Conservation (phyloP, 768 basidiomycete species). For the Thelephora ganbajun region DNA sequence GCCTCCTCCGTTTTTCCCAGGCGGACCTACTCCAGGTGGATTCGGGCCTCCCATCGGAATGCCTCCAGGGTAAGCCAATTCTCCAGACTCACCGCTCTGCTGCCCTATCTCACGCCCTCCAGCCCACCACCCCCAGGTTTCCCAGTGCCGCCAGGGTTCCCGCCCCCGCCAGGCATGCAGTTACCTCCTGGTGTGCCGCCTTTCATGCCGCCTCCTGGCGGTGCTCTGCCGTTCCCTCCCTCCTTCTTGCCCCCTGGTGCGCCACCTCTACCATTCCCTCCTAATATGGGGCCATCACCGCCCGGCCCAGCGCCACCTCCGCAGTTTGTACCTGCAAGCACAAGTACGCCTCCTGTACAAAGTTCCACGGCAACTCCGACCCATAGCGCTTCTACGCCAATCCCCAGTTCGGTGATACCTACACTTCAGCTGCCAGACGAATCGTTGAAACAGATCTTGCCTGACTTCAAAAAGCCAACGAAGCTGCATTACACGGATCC, state of each 20-base stretch:
- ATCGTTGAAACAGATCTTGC: conserved; percentile 47
- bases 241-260: conserved; percentile 21
- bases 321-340: conserved; percentile 15
- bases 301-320: no score
- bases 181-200: conserved; percentile 22
- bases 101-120: conserved; percentile 30
- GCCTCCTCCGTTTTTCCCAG: conserved; percentile 20
- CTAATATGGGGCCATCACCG: no score
- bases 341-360: conserved; percentile 13
- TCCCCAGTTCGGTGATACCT: conserved; percentile 10
- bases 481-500: conserved; percentile 61
- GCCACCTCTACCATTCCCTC: no score
- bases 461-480: conserved; percentile 64
- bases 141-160: conserved; percentile 23
- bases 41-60: conserved; percentile 27
- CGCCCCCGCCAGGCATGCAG: conserved; percentile 13
- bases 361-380: conserved; percentile 14
- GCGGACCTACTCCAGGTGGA: conserved; percentile 20
- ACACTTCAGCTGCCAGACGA: conserved; percentile 39
- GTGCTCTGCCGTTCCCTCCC: conserved; percentile 21
- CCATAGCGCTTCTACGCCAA: conserved; percentile 13
- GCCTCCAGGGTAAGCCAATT: conserved; percentile 39
- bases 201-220: conserved; percentile 23
- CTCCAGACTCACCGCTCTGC: conserved; percentile 21
- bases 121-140: conserved; percentile 31